A percentile compares a stretch with the other conserved stretches of the same genome.
These are phyloP conservation scores for Sugiyamaella americana DNA, from an alignment of 805 yeast genomes.

Conservation along the genomic window DNA sequence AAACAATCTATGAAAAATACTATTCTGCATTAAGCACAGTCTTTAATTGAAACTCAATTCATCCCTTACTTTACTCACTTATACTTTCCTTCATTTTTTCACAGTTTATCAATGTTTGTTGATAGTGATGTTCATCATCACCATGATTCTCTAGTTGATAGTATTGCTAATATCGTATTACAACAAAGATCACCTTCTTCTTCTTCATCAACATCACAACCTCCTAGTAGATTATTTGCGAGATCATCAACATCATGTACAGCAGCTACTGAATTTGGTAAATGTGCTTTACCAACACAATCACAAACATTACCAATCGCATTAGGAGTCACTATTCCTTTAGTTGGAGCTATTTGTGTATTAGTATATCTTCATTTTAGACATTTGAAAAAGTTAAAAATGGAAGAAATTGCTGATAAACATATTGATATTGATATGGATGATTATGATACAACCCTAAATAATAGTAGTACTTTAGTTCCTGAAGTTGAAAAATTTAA, in stretches of 20 bases:
- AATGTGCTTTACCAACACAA: slow-evolving; percentile 20
- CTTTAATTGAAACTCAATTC: no score
- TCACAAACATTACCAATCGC: slow-evolving; percentile 26
- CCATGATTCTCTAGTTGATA: no score
- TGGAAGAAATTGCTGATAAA: slow-evolving; percentile 33
- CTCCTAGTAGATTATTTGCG: neutral
- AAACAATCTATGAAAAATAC: no score
- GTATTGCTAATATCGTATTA: no score
- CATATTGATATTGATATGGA: slow-evolving; percentile 33
- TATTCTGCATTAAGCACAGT: no score
- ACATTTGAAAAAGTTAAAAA: slow-evolving; percentile 28
- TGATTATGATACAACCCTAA: slow-evolving; percentile 20
- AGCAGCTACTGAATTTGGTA: neutral
- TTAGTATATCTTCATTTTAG: slow-evolving; percentile 30
- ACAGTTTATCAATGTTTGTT: no score
- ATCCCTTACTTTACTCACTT: no score
- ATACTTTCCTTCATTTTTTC: no score
- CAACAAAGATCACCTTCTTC: no score
- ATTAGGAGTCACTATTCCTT: slow-evolving; percentile 37
- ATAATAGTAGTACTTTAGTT: no score
- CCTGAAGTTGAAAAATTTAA: neutral
- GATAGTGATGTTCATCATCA: no score
- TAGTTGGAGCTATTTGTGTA: slow-evolving; percentile 28
- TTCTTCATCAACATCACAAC: neutral
- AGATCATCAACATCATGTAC: neutral